Conservation (phyloP, 805 yeast species). For the Wickerhamiella azyma region DNA sequence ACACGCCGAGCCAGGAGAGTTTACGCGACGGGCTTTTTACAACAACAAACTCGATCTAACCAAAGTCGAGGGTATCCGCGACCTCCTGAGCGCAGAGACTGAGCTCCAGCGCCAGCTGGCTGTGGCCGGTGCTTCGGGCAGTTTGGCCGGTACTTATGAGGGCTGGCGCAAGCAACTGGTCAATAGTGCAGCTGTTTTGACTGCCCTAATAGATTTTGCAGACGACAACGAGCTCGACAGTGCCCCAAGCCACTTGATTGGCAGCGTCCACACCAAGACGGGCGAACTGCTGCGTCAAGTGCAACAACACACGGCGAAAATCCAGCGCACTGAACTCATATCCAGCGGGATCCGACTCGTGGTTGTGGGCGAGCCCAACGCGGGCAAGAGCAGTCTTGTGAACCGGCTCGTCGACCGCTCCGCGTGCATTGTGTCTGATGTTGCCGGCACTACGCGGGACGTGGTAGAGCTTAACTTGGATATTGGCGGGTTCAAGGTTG, state of each 20-base stretch:
- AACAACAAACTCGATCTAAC: conserved; percentile 78
- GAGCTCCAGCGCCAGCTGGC: conserved; percentile 75
- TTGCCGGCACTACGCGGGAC: conserved; percentile 93
- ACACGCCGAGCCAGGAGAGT: conserved; percentile 89
- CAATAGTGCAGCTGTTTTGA: conserved; percentile 52
- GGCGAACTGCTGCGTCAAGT: neutral
- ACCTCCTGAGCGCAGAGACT: conserved; percentile 85
- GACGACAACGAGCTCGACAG: conserved; percentile 73
- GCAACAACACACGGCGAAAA: neutral
- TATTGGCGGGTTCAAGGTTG: conserved; percentile 68
- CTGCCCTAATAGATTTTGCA: conserved; percentile 89
- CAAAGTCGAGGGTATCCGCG: conserved; percentile 80
- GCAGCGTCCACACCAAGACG: neutral
- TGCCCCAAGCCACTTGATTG: neutral
- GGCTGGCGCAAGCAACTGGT: conserved; percentile 59
- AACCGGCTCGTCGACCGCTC: conserved; percentile 66
- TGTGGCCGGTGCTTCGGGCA: conserved; percentile 57
- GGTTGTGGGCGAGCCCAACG: conserved; percentile 85
- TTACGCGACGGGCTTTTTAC: conserved; percentile 71
- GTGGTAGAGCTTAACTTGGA: conserved; percentile 69
- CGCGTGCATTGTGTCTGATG: conserved; percentile 78
- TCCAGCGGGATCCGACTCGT: conserved; percentile 60
- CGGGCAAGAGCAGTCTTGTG: conserved; percentile 82
- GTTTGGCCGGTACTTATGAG: conserved; percentile 39
- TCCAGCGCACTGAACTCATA: conserved; percentile 35